Base-by-base conservation (phyloP, 495 filamentous ascomycete genomes). In the Pyrenopolyporus hunteri region DNA sequence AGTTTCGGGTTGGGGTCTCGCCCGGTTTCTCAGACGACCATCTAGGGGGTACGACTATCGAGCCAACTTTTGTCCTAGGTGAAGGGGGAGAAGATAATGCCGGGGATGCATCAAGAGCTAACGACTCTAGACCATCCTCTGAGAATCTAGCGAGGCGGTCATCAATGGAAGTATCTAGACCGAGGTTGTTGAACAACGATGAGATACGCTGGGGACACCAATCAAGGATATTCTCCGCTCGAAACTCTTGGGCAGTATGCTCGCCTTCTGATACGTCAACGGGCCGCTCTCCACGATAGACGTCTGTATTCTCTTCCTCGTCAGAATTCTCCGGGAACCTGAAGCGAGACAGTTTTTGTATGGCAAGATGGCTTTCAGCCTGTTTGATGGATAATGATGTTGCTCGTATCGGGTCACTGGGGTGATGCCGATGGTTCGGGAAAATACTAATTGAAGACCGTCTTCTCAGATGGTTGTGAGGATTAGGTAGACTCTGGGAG, bases 401-500 rank as follows among this genome's bases (percentile, higher is more conserved):
- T n/a, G 31, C 16, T 8, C 43, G 49, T 20, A 44, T 50, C 10
- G 35, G 60, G 39, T 57, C 44, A 28, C 58, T 57, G 8, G 63
- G 45, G 31, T 54, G 25, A 11, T 57, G 46, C 47, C 46, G 43
- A 28, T 57, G 46, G 26, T 59, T 58, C 2, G 56, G 26, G 14
- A 58, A 19, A 20, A 50, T 60, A 32, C 47, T 55, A 19, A 51
- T 66, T 20, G 70, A 70, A 31, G 67, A 66, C 14, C 67, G 51
- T 25, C 64, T 67, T 32, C 36, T 52, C 19, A 57, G 60, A 17
- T 54, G 44, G 17, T 40, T 54, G 49, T 71, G 61, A 1, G 73
- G 35, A 11, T 74, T 73, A 1, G 78, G 76, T 6, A 79, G 66
- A 54, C 78, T 78, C 6, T 68, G 66, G 31, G 76, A 68, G 6